Evolutionary conservation across 441 rosid species (phyloP).

Genomic region (Populus tomentosa): DNA sequence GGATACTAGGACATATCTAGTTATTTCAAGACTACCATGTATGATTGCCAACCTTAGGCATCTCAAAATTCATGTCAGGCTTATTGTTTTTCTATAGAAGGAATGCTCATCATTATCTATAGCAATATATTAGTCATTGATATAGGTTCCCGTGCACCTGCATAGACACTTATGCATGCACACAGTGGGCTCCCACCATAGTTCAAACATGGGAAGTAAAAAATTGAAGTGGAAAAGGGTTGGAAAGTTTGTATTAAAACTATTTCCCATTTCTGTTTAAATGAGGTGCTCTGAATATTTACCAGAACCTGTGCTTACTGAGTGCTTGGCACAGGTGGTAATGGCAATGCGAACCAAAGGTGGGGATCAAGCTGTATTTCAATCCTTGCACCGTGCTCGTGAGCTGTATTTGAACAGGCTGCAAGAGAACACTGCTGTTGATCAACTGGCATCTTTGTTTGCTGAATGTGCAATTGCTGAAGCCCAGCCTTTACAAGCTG

Average conservation of each 20-base stretch:
- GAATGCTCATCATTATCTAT: background rate
- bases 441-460: slow-evolving; percentile 85
- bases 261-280: background rate
- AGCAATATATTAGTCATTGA: background rate
- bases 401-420: slow-evolving; percentile 54
- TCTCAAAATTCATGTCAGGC: background rate
- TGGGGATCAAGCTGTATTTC: slow-evolving; percentile 77
- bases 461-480: slow-evolving; percentile 91
- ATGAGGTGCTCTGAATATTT: background rate
- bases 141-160: background rate
- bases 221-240: background rate
- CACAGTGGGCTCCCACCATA: background rate
- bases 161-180: background rate
- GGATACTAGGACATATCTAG: background rate
- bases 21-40: background rate
- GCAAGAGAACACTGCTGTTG: slow-evolving; percentile 54
- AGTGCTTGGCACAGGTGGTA: slow-evolving; percentile 57
- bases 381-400: slow-evolving; percentile 66
- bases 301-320: background rate
- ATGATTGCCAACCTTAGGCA: background rate
- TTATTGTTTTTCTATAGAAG: background rate
- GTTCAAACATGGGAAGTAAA: background rate
- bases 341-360: slow-evolving; percentile 69
- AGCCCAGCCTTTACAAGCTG: slow-evolving; percentile 52
- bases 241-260: background rate